A percentile compares a stretch with the other conserved stretches of the same genome.
phyloP scores from a whole-genome alignment of 345 rosid genomes.

The Angophora floribunda region DNA sequence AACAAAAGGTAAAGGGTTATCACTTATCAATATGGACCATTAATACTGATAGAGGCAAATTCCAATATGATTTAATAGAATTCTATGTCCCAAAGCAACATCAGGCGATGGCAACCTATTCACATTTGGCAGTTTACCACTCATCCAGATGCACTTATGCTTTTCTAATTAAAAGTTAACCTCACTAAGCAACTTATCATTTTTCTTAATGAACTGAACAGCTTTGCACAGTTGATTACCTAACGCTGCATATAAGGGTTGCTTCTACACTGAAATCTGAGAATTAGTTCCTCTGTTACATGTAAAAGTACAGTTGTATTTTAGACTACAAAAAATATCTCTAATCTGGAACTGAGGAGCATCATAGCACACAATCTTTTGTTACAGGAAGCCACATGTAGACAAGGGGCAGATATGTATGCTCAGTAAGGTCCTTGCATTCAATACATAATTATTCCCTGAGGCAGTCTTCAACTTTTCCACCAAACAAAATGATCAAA shows the following conservation, averaged over 20 bases:
- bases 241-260: neutral
- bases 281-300: neutral
- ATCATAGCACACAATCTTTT: neutral
- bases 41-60: neutral
- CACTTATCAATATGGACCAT: neutral
- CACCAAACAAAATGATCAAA: neutral
- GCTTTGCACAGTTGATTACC: neutral
- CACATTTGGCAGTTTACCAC: neutral
- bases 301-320: neutral
- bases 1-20: neutral
- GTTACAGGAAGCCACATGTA: neutral
- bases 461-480: neutral
- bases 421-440: neutral
- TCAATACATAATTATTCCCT: neutral
- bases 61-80: neutral
- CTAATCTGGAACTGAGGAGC: neutral
- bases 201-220: neutral
- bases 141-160: neutral
- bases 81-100: neutral
- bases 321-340: neutral
- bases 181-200: neutral
- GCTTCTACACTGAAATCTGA: neutral
- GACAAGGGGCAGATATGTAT: neutral
- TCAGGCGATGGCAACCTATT: neutral
- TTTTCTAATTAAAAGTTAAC: neutral